A percentile compares a stretch with the other conserved stretches of the same genome.
These are phyloP conservation scores for Alternaria atra DNA, from an alignment of 2,329 filamentous ascomycete species.

Conservation along the genomic window DNA sequence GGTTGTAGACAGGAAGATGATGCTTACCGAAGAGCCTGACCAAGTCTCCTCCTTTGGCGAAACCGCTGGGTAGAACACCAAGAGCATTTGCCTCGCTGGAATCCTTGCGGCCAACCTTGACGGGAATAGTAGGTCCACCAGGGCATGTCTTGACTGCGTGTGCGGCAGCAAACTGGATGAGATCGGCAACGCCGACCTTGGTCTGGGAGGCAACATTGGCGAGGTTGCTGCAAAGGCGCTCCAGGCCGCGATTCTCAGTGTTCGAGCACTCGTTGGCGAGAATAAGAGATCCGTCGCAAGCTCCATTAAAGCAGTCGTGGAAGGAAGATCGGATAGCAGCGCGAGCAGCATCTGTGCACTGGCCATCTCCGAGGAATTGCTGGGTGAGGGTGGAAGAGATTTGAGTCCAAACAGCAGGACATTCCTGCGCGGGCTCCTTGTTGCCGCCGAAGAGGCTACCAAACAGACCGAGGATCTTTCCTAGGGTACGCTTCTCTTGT, in stretches of 20 bases:
- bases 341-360: conserved; percentile 49
- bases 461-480: conserved; percentile 16
- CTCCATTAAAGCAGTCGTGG: conserved; percentile 50
- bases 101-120: conserved; percentile 47
- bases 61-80: conserved; percentile 35
- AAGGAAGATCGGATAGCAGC: conserved; percentile 47
- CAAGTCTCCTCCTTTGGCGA: conserved; percentile 26
- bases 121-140: conserved; percentile 44
- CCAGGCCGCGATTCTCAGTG: conserved; percentile 55
- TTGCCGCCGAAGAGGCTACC: conserved; percentile 12
- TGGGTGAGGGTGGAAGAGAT: conserved; percentile 44
- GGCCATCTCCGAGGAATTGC: conserved; percentile 45
- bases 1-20: not conserved
- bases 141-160: conserved; percentile 51
- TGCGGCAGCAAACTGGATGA: conserved; percentile 51
- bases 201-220: conserved; percentile 53
- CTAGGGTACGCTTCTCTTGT: conserved; percentile 28
- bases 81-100: conserved; percentile 31
- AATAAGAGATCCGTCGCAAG: conserved; percentile 50
- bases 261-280: conserved; percentile 49
- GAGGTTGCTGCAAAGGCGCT: conserved; percentile 53
- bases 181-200: conserved; percentile 45
- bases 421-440: conserved; percentile 20
- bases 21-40: conserved; percentile 43
- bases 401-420: conserved; percentile 45